Evolutionary conservation across 495 filamentous ascomycete genomes (phyloP), one percentile per base, ranked within the genome.

Genomic region (Glarea lozoyensis): DNA sequence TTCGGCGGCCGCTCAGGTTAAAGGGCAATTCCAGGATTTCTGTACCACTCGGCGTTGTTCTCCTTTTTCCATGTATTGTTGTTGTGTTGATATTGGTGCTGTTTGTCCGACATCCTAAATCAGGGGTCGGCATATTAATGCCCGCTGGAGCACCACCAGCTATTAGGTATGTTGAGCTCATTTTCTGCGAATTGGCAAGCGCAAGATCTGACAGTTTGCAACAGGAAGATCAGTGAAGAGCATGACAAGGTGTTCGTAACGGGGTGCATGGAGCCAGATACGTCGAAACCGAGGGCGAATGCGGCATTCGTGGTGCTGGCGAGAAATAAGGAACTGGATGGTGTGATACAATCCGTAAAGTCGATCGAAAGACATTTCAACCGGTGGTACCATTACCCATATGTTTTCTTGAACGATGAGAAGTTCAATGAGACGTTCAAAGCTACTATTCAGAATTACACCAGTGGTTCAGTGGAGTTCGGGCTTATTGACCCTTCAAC

Each of bases 341-440:
- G 92, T 41, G 92, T 99, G 22, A 79, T 97, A 34, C 84, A 96
- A 66, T 96, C 89, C 7, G 74, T 99, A 50, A 96, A 95, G 69
- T 95, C 89, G 38, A 92, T 99, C 50, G 92, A 99, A 68, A 76
- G 92, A 46, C 92, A 99, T 60, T 99, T 99, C 76, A 99, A 99
- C 64, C 78, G 90, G 45, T 97, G 93, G 93, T 99, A 88, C 61
- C 75, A 96, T 62, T 99, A 99, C 60, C 92, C 92, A 21, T 99
- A 97, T 61, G 93, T 99, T 43, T 99, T 99, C 66, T 69, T 99
- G 48, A 99, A 99, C 62, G 92, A 99, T 57, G 93, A 80, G 20
- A 89, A 95, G 37, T 99, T 99, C 74, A 85, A 96, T 61, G 71
- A 81, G 53, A 84, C 80, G 3, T 99, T 99, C 74, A 90, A 84